Percentiles rank a stretch among this genome's conserved stretches.
phyloP scores from a whole-genome alignment of 345 rosid species.

The Populus simonii region DNA sequence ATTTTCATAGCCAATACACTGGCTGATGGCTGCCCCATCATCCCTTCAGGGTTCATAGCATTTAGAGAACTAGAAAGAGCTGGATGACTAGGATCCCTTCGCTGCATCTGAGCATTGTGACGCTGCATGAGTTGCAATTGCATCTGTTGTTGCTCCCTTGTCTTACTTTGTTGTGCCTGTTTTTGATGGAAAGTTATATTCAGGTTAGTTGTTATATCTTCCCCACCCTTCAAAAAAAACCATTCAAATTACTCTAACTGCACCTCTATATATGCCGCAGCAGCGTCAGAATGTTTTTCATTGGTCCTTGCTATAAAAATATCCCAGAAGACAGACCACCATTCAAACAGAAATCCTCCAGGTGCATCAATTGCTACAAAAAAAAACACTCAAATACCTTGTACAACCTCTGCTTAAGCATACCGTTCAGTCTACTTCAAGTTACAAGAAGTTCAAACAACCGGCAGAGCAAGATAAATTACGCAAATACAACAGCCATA shows the following conservation, averaged over 20 bases:
- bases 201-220: too few species aligned
- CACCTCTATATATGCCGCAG: slow-evolving; percentile 73
- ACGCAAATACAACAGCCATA: not conserved
- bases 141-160: slow-evolving; percentile 54
- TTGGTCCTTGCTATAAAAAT: slow-evolving; percentile 73
- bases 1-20: slow-evolving; percentile 59
- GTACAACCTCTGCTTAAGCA: too few species aligned
- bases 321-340: slow-evolving; percentile 89
- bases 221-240: not conserved
- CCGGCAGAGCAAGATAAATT: not conserved
- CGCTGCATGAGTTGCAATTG: slow-evolving; percentile 60
- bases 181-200: slow-evolving; percentile 5
- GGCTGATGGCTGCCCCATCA: slow-evolving; percentile 54
- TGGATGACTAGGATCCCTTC: slow-evolving; percentile 52
- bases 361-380: slow-evolving; percentile 69
- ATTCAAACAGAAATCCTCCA: slow-evolving; percentile 72
- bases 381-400: not conserved
- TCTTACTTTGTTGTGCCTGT: slow-evolving; percentile 53
- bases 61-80: slow-evolving; percentile 42
- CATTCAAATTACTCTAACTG: not conserved
- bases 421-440: too few species aligned
- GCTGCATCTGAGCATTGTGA: slow-evolving; percentile 52
- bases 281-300: slow-evolving; percentile 61
- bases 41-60: slow-evolving; percentile 50
- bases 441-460: not conserved